Percentiles rank a stretch among this genome's conserved stretches.
phyloP scores from a whole-genome alignment of 2,329 filamentous ascomycete genomes.

The Pseudopyrenochaeta lycopersici region DNA sequence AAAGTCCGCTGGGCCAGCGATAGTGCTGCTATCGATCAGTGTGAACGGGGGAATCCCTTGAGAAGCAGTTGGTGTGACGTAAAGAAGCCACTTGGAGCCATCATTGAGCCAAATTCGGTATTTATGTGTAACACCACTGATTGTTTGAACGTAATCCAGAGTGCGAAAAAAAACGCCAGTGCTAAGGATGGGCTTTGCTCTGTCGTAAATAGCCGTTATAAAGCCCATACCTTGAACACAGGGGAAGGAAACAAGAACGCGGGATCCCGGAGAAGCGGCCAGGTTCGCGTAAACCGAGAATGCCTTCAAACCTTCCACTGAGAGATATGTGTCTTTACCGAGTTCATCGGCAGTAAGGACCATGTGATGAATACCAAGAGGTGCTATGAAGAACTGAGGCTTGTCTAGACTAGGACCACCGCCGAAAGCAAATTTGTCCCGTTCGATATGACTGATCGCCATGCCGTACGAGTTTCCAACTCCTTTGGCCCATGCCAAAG shows the following conservation, averaged over 20 bases:
- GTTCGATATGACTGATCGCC: slow-evolving; percentile 77
- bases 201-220: slow-evolving; percentile 79
- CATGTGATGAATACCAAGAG: slow-evolving; percentile 83
- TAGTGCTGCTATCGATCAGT: slow-evolving; percentile 70
- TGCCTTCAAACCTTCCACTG: slow-evolving; percentile 60
- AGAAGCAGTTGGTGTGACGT: slow-evolving; percentile 69
- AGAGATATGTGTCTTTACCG: slow-evolving; percentile 65
- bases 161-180: slow-evolving; percentile 79
- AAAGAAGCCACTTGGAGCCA: slow-evolving; percentile 77
- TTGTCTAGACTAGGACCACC: slow-evolving; percentile 34
- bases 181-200: slow-evolving; percentile 74
- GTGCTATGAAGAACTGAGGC: slow-evolving; percentile 79
- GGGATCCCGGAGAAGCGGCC: slow-evolving; percentile 60
- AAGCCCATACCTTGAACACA: slow-evolving; percentile 91
- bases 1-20: slow-evolving; percentile 74
- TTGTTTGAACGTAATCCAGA: slow-evolving; percentile 54
- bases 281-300: slow-evolving; percentile 76
- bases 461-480: slow-evolving; percentile 77
- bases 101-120: slow-evolving; percentile 57
- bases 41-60: slow-evolving; percentile 71
- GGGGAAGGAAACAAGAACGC: slow-evolving; percentile 76
- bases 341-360: slow-evolving; percentile 83
- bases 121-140: slow-evolving; percentile 40
- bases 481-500: slow-evolving; percentile 56
- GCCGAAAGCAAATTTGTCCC: slow-evolving; percentile 66